Evolutionary conservation across 1,284 basidiomycete genomes (phyloP).

Genomic region (Sanghuangporus baumii): DNA sequence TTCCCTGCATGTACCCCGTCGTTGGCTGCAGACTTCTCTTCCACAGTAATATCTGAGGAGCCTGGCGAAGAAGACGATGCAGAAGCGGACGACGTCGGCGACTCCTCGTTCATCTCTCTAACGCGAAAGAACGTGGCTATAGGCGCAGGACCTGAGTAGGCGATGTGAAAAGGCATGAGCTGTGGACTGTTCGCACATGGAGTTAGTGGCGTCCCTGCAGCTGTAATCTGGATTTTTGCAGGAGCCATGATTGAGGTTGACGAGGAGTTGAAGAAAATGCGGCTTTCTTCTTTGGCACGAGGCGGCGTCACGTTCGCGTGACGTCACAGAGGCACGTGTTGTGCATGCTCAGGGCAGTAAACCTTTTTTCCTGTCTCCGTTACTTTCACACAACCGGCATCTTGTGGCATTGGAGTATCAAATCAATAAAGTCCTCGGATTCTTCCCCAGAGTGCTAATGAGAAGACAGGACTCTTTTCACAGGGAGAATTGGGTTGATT

Average conservation of each 20-base stretch:
- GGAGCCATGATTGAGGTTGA: background rate
- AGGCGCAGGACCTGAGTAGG: constrained; percentile 63
- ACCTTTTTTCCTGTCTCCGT: background rate
- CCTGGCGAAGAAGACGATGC: background rate
- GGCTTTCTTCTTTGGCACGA: too few species aligned
- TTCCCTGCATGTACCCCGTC: background rate
- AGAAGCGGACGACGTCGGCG: constrained; percentile 26
- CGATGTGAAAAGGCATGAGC: constrained; percentile 77
- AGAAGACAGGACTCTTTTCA: too few species aligned
- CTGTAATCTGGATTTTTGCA: background rate
- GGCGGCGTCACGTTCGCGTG: background rate
- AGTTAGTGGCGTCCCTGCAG: background rate
- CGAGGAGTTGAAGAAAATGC: background rate
- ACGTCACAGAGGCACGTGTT: background rate
- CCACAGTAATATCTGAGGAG: constrained; percentile 4
- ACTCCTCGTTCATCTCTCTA: constrained; percentile 34
- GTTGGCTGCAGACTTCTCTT: background rate
- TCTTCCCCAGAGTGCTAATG: too few species aligned
- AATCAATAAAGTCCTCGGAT: too few species aligned
- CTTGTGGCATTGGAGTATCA: too few species aligned
- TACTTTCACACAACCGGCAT: too few species aligned
- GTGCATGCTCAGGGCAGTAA: background rate
- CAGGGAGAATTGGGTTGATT: too few species aligned
- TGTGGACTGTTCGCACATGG: constrained; percentile 4
- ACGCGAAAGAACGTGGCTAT: constrained; percentile 67